These are phyloP conservation scores for Lasiosphaeriaceae sp. DNA, from an alignment of 495 filamentous ascomycete genomes.

Conservation along the genomic window DNA sequence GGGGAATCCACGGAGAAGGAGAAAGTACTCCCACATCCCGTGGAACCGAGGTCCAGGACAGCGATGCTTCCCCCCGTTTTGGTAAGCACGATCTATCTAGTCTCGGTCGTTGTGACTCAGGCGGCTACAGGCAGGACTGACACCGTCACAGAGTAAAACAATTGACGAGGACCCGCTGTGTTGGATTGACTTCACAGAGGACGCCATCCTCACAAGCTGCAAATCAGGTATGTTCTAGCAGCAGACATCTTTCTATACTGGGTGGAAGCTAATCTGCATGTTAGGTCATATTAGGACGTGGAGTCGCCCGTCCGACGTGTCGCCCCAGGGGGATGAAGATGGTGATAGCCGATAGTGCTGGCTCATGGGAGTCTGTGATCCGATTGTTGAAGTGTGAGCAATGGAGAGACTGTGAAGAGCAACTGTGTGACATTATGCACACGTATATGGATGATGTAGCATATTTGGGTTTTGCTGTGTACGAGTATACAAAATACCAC, in stretches of 20 bases:
- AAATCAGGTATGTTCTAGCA: constrained; percentile 63
- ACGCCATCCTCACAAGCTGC: constrained; percentile 88
- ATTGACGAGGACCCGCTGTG: constrained; percentile 82
- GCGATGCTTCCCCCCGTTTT: constrained; percentile 92
- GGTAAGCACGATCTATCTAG: constrained; percentile 44
- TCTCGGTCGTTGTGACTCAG: not conserved
- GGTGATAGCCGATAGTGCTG: not conserved
- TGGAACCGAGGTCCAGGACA: constrained; percentile 73
- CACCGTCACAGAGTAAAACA: constrained; percentile 61
- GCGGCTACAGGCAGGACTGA: not conserved
- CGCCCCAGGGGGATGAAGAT: constrained; percentile 15
- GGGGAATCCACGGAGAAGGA: constrained; percentile 37
- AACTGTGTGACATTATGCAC: no score
- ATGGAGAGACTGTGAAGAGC: not conserved
- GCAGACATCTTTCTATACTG: not conserved
- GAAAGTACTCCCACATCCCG: constrained; percentile 63
- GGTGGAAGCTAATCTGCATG: no score
- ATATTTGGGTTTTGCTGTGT: no score
- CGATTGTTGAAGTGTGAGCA: not conserved
- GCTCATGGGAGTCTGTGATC: no score
- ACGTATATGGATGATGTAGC: no score
- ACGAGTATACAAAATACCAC: no score
- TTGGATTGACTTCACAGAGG: constrained; percentile 88
- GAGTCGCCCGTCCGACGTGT: constrained; percentile 60
- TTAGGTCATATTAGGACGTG: constrained; percentile 85